Conservation (phyloP, 495 filamentous ascomycete species). For the Talaromyces nanjingensis region DNA sequence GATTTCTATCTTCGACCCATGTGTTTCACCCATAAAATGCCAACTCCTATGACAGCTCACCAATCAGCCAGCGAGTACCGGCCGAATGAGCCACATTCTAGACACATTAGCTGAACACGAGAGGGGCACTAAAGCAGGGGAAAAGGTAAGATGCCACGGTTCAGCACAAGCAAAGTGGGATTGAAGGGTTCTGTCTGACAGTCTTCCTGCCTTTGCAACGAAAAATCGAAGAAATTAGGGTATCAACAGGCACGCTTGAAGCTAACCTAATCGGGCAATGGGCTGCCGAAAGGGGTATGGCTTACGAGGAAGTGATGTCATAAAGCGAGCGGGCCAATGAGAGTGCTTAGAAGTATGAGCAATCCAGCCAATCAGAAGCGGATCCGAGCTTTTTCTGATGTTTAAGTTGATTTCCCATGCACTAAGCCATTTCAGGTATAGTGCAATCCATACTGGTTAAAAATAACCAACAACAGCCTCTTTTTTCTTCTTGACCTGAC, state of each 20-base stretch:
- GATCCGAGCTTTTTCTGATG: not conserved
- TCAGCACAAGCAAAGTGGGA: not conserved
- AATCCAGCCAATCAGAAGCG: not conserved
- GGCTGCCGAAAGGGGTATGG: not conserved
- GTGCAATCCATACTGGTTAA: not conserved
- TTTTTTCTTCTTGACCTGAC: not conserved
- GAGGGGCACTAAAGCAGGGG: not conserved
- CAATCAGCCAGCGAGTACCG: not conserved
- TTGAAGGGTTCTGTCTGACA: not conserved
- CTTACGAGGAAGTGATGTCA: not conserved
- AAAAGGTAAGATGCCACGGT: not conserved
- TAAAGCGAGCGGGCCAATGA: conserved; percentile 1
- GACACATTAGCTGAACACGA: not conserved
- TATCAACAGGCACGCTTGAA: not conserved
- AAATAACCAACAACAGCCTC: conserved; percentile 1
- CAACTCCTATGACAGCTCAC: not conserved
- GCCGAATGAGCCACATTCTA: not conserved
- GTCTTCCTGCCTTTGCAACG: not conserved
- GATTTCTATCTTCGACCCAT: not conserved
- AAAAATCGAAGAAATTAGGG: conserved; percentile 4
- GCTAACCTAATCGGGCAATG: not conserved
- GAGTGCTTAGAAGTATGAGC: not conserved
- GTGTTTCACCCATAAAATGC: not conserved
- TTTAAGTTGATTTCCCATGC: not conserved
- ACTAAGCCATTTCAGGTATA: not conserved